These are phyloP conservation scores for Aspergillus sp. DNA, from an alignment of 2,329 filamentous ascomycete genomes.

Conservation along the genomic window DNA sequence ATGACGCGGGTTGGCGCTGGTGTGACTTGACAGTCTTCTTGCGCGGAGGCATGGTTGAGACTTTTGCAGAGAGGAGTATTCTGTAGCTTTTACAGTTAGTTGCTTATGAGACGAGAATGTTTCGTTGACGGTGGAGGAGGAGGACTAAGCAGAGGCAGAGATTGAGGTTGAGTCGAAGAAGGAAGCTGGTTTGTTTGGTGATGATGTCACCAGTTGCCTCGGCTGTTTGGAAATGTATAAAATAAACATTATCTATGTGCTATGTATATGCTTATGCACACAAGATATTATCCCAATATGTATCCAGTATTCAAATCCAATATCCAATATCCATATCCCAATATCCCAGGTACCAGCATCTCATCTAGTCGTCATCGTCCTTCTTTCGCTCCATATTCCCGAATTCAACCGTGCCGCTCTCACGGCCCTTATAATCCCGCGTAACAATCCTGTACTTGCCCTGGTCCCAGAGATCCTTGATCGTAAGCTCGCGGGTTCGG, in stretches of 20 bases:
- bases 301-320: too few species aligned
- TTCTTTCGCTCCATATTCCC: constrained; percentile 31
- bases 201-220: constrained; percentile 25
- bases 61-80: not conserved
- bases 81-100: not conserved
- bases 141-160: constrained; percentile 1
- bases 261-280: not conserved
- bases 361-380: constrained; percentile 21
- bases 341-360: constrained; percentile 3
- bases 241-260: constrained; percentile 2
- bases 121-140: not conserved
- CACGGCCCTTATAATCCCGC: constrained; percentile 38
- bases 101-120: not conserved
- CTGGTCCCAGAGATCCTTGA: constrained; percentile 83
- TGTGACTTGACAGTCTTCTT: constrained; percentile 15
- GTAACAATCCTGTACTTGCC: constrained; percentile 64
- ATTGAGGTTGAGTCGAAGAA: constrained; percentile 4
- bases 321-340: not conserved
- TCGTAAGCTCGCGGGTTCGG: constrained; percentile 84
- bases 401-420: constrained; percentile 41
- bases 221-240: not conserved
- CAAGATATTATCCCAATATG: too few species aligned
- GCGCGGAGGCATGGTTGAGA: constrained; percentile 9
- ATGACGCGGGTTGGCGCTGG: constrained; percentile 3
- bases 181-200: constrained; percentile 9